Percentiles rank a stretch among this genome's conserved stretches.
phyloP scores from a whole-genome alignment of 495 filamentous ascomycete genomes.

The Evansstolkia leycettana region DNA sequence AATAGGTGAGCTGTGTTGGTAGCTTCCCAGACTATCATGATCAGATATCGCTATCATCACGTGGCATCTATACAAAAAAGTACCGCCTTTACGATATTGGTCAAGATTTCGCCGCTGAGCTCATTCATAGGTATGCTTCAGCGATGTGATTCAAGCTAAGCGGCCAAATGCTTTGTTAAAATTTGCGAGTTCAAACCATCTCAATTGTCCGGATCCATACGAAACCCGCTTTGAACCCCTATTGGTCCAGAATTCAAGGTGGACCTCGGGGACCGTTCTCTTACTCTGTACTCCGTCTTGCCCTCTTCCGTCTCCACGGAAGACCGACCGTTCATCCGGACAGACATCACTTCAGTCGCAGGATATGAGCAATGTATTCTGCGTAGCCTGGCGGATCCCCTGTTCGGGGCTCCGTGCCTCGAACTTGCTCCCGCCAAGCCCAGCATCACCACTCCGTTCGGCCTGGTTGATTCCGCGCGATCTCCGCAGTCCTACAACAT shows the following conservation, averaged over 20 bases:
- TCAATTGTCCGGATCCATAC: too few species aligned
- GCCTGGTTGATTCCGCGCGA: constrained; percentile 5
- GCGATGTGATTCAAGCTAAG: too few species aligned
- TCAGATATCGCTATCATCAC: constrained; percentile 5
- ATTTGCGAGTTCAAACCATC: too few species aligned
- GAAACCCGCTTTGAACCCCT: too few species aligned
- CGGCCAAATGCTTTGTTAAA: too few species aligned
- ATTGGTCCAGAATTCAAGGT: too few species aligned
- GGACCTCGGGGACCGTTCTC: too few species aligned
- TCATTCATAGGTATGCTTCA: too few species aligned
- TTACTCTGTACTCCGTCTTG: too few species aligned
- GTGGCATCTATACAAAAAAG: constrained; percentile 1
- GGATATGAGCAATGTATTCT: constrained; percentile 38
- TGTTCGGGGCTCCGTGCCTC: constrained; percentile 27
- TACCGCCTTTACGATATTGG: too few species aligned
- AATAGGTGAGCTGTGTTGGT: too few species aligned
- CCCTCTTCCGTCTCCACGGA: neutral
- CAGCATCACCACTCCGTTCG: constrained; percentile 6
- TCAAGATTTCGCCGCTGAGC: too few species aligned
- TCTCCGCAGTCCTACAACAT: constrained; percentile 13
- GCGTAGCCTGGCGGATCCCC: constrained; percentile 32
- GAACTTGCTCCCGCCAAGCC: constrained; percentile 12
- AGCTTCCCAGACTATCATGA: neutral
- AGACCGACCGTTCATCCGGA: constrained; percentile 1
- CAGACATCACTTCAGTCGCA: constrained; percentile 9